phyloP scores from a whole-genome alignment of 257 asterid genomes.

The Lantana camara region DNA sequence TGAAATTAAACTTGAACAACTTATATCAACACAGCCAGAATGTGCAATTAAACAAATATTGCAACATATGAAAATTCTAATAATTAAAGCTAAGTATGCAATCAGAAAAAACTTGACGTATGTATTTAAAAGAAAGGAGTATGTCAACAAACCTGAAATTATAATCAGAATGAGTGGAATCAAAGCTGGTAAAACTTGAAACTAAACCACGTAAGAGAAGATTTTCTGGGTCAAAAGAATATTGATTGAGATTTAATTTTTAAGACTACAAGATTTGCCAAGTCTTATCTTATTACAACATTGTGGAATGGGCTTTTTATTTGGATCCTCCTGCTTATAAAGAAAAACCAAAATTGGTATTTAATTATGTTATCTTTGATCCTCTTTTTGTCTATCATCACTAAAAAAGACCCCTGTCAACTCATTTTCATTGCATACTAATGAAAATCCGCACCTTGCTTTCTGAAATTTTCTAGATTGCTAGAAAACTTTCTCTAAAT shows the following conservation, averaged over 20 bases:
- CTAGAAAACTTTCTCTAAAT: neutral
- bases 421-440: neutral
- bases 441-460: neutral
- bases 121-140: too few relatives aligned
- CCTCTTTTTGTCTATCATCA: neutral
- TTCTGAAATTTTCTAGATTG: conserved; percentile 23
- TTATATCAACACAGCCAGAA: too few relatives aligned
- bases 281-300: neutral
- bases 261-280: neutral
- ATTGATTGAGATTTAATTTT: too few relatives aligned
- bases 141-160: too few relatives aligned
- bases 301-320: neutral
- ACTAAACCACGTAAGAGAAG: neutral
- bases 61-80: too few relatives aligned
- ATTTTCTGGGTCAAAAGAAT: neutral
- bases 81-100: too few relatives aligned
- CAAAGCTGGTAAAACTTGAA: too few relatives aligned
- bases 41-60: too few relatives aligned
- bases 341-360: neutral
- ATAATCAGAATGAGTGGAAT: too few relatives aligned
- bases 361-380: neutral
- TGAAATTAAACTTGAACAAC: too few relatives aligned
- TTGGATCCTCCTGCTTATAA: neutral
- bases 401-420: neutral
- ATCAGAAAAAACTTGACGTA: too few relatives aligned